phyloP scores from a whole-genome alignment of 2,329 filamentous ascomycete species.

The Coniochaeta sp. region DNA sequence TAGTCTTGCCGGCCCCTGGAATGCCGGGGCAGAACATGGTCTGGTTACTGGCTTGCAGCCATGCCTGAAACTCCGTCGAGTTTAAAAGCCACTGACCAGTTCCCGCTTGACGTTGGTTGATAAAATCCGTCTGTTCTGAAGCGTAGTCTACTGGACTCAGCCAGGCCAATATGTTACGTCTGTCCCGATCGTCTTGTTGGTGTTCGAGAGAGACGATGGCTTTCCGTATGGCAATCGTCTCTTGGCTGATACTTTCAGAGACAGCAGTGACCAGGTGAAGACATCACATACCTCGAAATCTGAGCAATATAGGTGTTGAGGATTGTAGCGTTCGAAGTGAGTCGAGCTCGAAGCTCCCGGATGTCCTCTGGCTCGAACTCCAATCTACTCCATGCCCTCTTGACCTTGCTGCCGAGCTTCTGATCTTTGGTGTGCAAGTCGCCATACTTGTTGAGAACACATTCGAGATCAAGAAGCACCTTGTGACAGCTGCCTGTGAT shows the following conservation, averaged over 20 bases:
- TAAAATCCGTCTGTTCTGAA: not conserved
- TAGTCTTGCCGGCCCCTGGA: constrained; percentile 40
- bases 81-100: constrained; percentile 39
- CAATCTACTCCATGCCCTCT: not conserved
- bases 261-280: not conserved
- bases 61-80: constrained; percentile 24
- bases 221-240: not conserved
- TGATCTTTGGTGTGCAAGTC: not conserved
- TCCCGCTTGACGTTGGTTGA: constrained; percentile 20
- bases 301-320: not conserved
- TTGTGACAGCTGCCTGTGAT: not conserved
- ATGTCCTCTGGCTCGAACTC: constrained; percentile 1
- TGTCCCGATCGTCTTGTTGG: not conserved
- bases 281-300: not conserved
- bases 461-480: not conserved
- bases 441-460: not conserved
- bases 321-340: not conserved
- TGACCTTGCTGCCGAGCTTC: not conserved
- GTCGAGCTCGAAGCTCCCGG: not conserved
- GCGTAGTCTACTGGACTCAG: not conserved
- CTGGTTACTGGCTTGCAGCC: constrained; percentile 15
- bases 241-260: not conserved
- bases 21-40: constrained; percentile 36
- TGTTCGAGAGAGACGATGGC: not conserved
- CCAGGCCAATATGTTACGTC: not conserved